Conservation (phyloP, 2,329 filamentous ascomycete species). For the Sporothrix phasma region DNA sequence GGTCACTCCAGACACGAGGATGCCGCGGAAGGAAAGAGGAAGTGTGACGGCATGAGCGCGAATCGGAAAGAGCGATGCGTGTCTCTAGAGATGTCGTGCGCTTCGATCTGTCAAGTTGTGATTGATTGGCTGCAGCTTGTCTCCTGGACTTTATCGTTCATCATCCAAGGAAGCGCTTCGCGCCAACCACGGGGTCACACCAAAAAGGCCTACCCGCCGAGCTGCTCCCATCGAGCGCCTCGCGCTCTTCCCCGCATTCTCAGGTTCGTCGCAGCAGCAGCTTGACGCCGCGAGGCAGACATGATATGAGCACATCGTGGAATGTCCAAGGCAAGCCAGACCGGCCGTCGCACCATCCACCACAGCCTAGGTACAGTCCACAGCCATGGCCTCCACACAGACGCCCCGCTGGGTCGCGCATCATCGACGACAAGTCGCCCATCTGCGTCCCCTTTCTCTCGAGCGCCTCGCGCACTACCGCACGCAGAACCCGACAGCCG, state of each 20-base stretch:
- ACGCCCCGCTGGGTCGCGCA: conserved; percentile 28
- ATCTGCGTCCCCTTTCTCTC: conserved; percentile 70
- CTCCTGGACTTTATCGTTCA: too few species aligned
- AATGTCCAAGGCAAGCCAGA: not conserved
- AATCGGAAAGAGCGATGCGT: not conserved
- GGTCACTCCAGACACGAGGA: not conserved
- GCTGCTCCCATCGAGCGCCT: not conserved
- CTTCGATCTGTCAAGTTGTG: not conserved
- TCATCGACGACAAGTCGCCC: conserved; percentile 68
- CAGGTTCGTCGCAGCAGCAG: not conserved
- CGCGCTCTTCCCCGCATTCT: not conserved
- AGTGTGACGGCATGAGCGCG: not conserved
- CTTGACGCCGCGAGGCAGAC: not conserved
- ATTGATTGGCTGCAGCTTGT: too few species aligned
- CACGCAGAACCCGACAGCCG: not conserved
- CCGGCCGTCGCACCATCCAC: not conserved
- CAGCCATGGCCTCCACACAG: conserved; percentile 19
- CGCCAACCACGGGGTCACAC: not conserved
- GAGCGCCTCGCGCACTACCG: conserved; percentile 33
- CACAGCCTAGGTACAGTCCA: too few species aligned
- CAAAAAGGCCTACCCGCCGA: not conserved
- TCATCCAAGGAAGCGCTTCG: not conserved
- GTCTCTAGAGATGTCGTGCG: not conserved
- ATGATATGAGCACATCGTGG: not conserved
- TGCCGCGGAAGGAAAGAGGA: not conserved